Base-by-base conservation (phyloP, 2,329 filamentous ascomycete species). In the Colletotrichum viniferum region DNA sequence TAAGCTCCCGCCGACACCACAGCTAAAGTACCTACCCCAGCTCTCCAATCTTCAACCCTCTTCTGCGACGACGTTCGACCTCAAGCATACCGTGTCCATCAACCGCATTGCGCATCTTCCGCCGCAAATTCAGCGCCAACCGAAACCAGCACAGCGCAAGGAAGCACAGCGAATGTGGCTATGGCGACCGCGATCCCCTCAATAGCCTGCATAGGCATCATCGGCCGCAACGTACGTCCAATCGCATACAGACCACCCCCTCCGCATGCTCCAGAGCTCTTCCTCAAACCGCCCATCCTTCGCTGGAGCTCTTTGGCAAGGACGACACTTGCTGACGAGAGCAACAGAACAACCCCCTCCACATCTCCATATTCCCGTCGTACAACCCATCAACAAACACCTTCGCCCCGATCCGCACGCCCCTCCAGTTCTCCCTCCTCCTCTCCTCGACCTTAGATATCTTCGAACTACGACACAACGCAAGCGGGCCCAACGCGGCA, bases 371-470 rank as follows among this genome's bases (percentile, higher is more conserved):
- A 82, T 98, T 98, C 85, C 94, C 95, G 67, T 94, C 93, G 62
- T 91, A 94, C 88, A 88, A 90, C 81, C 86, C 89, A 63, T 78
- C 88, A 68, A 89, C 88, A 78, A 87, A 88, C 84, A 86, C 85
- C 70, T 87, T 88, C 79, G 81, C 85, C 9, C 90, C 91, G 43
- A 87, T 94, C 78, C 92, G 93, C 80, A 94, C 93, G 21, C 89
- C 92, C n/a, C 91, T 98, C 13, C 95, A 98, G 83, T 98, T 97
- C 87, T 95, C 94, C 43, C 96, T 98, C 80, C 91, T 98, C 64
- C 92, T 98, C 77, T 97, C 96, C 79, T 94, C 94, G 74, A 97
- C 95, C 73, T 94, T 99, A 79, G 97, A 99, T 85, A 93, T 98
- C 78, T 98, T 99, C 85, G 95, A 97, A 80, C 92, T 96, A 76